phyloP scores from a whole-genome alignment of 2,329 filamentous ascomycete genomes.

The Spiromastix sp. region DNA sequence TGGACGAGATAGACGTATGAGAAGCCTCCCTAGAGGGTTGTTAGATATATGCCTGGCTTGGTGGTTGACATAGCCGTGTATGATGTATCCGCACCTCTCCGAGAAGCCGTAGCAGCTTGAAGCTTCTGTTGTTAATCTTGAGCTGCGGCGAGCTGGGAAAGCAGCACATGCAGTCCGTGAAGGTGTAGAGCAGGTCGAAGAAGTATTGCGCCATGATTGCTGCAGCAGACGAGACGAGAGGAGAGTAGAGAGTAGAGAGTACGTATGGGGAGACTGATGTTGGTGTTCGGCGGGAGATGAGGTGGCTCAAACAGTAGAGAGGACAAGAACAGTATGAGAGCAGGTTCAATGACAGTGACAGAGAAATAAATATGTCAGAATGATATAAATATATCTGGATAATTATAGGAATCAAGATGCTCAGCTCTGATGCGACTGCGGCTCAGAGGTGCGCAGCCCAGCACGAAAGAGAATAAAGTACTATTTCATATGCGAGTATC shows the following conservation, averaged over 20 bases:
- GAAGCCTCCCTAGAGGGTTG: conserved; percentile 76
- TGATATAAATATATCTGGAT: too few relatives aligned
- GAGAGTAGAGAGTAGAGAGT: not conserved
- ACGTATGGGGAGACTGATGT: not conserved
- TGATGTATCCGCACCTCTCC: conserved; percentile 58
- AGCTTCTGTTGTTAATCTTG: conserved; percentile 88
- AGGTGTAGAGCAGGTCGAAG: conserved; percentile 78
- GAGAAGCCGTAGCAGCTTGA: conserved; percentile 88
- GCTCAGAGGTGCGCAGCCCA: too few relatives aligned
- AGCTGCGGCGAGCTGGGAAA: conserved; percentile 90
- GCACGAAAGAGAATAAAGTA: too few relatives aligned
- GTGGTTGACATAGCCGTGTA: too few relatives aligned
- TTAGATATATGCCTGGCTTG: too few relatives aligned
- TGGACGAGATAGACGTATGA: conserved; percentile 98
- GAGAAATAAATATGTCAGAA: too few relatives aligned
- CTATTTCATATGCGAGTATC: too few relatives aligned
- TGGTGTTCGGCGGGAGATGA: not conserved
- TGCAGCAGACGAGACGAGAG: not conserved
- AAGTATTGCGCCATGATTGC: conserved; percentile 67
- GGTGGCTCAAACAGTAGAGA: not conserved
- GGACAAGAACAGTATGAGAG: too few relatives aligned
- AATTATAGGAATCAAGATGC: too few relatives aligned
- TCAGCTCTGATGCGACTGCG: too few relatives aligned
- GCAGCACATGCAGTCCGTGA: conserved; percentile 92
- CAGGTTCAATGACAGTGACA: too few relatives aligned